Evolutionary conservation across 2,329 filamentous ascomycete genomes (phyloP).

Genomic region (Aureobasidium mangrovei): DNA sequence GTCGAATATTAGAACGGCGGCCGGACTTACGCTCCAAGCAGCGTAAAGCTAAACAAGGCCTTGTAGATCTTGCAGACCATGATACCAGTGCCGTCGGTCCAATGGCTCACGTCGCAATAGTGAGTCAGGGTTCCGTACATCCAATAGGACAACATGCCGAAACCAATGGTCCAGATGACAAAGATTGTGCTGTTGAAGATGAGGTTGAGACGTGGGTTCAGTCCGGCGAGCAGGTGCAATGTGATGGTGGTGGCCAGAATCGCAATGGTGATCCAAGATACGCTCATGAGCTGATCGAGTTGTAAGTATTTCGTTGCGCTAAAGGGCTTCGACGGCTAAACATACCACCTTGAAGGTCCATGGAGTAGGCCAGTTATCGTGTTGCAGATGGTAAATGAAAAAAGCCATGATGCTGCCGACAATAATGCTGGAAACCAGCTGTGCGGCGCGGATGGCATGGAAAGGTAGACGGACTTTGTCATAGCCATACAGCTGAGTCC

Average conservation of each 20-base stretch:
- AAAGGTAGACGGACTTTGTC: conserved; percentile 32
- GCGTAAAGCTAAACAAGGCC: conserved; percentile 48
- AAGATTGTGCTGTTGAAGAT: conserved; percentile 40
- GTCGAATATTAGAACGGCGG: too few species aligned
- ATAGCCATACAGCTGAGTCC: conserved; percentile 35
- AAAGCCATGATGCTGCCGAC: conserved; percentile 47
- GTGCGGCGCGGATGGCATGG: conserved; percentile 33
- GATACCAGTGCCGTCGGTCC: conserved; percentile 47
- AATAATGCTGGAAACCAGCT: conserved; percentile 38
- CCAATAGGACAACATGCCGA: conserved; percentile 46
- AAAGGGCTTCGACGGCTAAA: not conserved
- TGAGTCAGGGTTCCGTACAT: conserved; percentile 44
- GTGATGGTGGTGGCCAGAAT: conserved; percentile 40
- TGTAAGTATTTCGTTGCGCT: not conserved
- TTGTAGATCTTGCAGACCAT: conserved; percentile 52
- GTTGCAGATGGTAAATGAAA: conserved; percentile 47
- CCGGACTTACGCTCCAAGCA: conserved; percentile 36
- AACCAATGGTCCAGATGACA: conserved; percentile 44
- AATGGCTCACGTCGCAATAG: conserved; percentile 41
- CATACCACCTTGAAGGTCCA: conserved; percentile 53
- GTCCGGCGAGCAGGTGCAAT: conserved; percentile 43
- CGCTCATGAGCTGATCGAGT: conserved; percentile 40
- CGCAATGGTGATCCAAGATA: conserved; percentile 45
- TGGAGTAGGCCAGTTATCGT: conserved; percentile 44
- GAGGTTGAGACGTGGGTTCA: conserved; percentile 45